Evolutionary conservation across 176 grass and related monocot species (phyloP), one percentile per base, ranked within the genome.

Genomic region (Canna indica): DNA sequence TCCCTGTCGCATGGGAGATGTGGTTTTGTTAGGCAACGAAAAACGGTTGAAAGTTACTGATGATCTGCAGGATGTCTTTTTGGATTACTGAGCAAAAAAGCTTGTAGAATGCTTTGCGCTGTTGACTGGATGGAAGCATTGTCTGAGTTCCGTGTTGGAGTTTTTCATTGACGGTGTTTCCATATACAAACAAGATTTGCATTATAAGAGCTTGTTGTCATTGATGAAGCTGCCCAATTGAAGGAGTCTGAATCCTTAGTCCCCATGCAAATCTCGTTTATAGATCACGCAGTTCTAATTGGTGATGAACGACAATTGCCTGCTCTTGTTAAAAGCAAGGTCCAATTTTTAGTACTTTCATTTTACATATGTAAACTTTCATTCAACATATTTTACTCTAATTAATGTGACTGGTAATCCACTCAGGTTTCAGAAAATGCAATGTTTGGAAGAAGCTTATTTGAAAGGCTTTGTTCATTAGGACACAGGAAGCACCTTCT

Each of bases 241-340:
- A 95, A 95, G 78, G 87, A 95, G 83, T 87, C 84, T 54, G 91
- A 95, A 80, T 79, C 81, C 42, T 47, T 90, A 38, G 73, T 95
- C 59, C 87, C 91, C 75, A 76, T 95, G 64, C 78, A 87, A 60
- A 41, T 85, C 22, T 67, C 66, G 9, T 46, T 74, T 25, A 81
- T 95, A 78, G 68, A 84, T 35, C 91, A 95, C 79, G 74, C 73
- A 39, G 70, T 95, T 70, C 66, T 95, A 59, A 84, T 95, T 83
- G 91, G 91, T 17, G 91, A 95, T 85, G 87, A 95, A 75, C 74
- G 87, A 64, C 91, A 95, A 70, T 66, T 95, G 77, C 81, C 91
- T 39, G 41, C 91, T 26, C 61, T 95, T 76, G 91, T 95, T 36
- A 85, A 90, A 73, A 95, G 91, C 81, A 84, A 95, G 81, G 91